phyloP scores from a whole-genome alignment of 257 asterid species.

The Solanum clarkiae region DNA sequence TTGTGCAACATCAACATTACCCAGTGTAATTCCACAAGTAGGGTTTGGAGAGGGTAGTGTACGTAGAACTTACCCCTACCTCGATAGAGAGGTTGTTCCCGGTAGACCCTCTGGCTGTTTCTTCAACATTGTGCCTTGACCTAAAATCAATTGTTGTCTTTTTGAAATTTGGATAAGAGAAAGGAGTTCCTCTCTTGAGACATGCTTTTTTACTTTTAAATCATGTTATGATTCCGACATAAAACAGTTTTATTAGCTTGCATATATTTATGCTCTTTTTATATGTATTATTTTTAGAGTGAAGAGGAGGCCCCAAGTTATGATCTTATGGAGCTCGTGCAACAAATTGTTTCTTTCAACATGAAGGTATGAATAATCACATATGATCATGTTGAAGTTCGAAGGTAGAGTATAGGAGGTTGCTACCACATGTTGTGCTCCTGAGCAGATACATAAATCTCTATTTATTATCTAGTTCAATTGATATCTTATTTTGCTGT shows the following conservation, averaged over 20 bases:
- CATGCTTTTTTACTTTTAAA: neutral
- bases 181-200: neutral
- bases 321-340: slow-evolving; percentile 78
- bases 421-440: neutral
- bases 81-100: neutral
- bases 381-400: neutral
- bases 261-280: neutral
- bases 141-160: neutral
- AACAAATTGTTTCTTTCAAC: slow-evolving; percentile 80
- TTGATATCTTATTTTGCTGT: neutral
- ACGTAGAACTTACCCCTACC: neutral
- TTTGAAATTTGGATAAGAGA: neutral
- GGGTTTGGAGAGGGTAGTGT: neutral
- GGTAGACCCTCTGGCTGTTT: neutral
- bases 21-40: neutral
- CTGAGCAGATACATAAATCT: neutral
- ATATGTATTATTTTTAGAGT: neutral
- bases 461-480: neutral
- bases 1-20: neutral
- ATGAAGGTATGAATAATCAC: slow-evolving; percentile 51
- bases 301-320: slow-evolving; percentile 53
- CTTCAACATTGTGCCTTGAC: neutral
- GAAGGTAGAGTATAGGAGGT: neutral
- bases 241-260: neutral
- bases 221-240: neutral